A percentile compares a stretch with the other conserved stretches of the same genome.
Conservation (phyloP, 345 rosid species). For the Eutrema yunnanense region DNA sequence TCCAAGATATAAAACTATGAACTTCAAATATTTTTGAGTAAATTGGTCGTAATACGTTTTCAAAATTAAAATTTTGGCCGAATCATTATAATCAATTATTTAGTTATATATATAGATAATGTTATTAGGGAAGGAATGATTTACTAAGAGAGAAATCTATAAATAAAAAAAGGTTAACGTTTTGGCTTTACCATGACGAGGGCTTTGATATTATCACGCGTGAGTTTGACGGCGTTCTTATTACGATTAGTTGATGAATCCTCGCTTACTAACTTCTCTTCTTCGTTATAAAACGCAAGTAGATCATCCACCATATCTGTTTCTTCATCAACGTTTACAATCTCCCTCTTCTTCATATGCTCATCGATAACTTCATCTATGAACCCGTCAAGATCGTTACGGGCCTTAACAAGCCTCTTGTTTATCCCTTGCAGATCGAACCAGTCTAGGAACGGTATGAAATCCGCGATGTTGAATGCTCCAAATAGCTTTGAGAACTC, state of each 20-base stretch:
- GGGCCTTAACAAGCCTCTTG: slow-evolving; percentile 54
- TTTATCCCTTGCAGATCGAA: slow-evolving; percentile 68
- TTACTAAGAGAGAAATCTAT: neutral
- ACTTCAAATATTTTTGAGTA: neutral
- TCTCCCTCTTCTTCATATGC: slow-evolving; percentile 48
- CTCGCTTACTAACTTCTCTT: slow-evolving; percentile 20
- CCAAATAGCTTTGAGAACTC: slow-evolving; percentile 95
- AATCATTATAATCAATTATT: neutral
- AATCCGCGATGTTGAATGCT: slow-evolving; percentile 84
- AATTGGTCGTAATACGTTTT: neutral
- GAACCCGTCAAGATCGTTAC: slow-evolving; percentile 57
- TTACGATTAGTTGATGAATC: slow-evolving; percentile 36
- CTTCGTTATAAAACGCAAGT: slow-evolving; percentile 66
- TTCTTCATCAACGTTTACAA: slow-evolving; percentile 13
- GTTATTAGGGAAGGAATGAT: neutral
- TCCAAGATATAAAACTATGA: neutral
- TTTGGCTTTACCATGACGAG: slow-evolving; percentile 67
- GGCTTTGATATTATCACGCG: slow-evolving; percentile 79
- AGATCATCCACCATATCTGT: slow-evolving; percentile 89
- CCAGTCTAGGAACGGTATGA: slow-evolving; percentile 64
- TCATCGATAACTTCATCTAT: slow-evolving; percentile 75
- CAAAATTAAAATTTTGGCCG: neutral
- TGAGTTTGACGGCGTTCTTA: slow-evolving; percentile 60
- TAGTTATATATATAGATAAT: neutral
- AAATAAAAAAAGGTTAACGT: neutral